phyloP scores from a whole-genome alignment of 1,284 basidiomycete genomes.

The Meira miltonrushii region DNA sequence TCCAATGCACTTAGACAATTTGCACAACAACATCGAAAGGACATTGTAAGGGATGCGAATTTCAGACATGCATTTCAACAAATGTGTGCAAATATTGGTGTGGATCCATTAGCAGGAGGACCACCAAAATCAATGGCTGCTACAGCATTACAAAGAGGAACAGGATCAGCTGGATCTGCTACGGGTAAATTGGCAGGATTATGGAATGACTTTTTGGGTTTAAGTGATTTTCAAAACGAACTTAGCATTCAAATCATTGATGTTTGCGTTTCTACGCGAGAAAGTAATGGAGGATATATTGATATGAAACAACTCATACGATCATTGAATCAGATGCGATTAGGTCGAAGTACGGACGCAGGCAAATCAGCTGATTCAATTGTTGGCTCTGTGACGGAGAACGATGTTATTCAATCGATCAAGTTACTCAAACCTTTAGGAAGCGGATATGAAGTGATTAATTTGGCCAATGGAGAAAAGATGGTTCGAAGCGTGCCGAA shows the following conservation, averaged over 20 bases:
- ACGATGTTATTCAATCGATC: constrained; percentile 80
- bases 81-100: constrained; percentile 90
- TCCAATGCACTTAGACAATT: constrained; percentile 74
- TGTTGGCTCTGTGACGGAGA: constrained; percentile 60
- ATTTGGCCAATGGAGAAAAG: constrained; percentile 55
- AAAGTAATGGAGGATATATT: constrained; percentile 84
- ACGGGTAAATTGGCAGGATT: constrained; percentile 67
- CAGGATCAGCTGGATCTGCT: neutral
- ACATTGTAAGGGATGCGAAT: constrained; percentile 76
- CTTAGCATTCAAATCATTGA: constrained; percentile 95
- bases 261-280: constrained; percentile 82
- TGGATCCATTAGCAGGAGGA: constrained; percentile 73
- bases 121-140: neutral
- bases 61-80: constrained; percentile 90
- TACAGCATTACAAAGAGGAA: neutral
- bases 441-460: constrained; percentile 77
- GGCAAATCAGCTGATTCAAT: constrained; percentile 1
- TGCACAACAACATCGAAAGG: constrained; percentile 73
- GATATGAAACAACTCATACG: constrained; percentile 77
- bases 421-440: constrained; percentile 79
- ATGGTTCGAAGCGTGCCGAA: constrained; percentile 53
- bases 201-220: constrained; percentile 74
- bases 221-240: constrained; percentile 90
- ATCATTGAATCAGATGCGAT: constrained; percentile 70
- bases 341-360: constrained; percentile 43